Evolutionary conservation across 768 basidiomycete species (phyloP), one percentile per base, ranked within the genome.

Genomic region (Dacryopinax primogenitus): DNA sequence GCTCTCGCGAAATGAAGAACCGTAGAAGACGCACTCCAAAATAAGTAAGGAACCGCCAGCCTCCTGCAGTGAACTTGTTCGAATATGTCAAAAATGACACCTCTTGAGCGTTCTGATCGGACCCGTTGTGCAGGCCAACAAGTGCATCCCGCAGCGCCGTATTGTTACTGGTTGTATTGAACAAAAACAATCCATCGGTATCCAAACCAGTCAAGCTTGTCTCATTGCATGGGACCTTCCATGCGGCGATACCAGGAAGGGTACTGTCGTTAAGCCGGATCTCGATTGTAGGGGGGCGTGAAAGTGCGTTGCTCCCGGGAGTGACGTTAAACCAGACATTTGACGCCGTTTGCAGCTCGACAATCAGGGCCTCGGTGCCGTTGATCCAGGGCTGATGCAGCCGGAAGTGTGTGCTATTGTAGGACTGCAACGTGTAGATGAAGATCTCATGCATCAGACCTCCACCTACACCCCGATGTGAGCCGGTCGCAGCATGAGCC

Each of bases 301-400:
- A 73, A 69, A 1, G 74, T 74, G 2, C 69, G 63, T 77, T 77
- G 32, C 66, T 65, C 15, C 71, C 70, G 3, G 75, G 76, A 1
- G 69, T 73, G 37, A 79, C 74, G 18, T 71, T 73, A 63, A 80
- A 71, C 16, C 71, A 70, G 21, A 76, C 71, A 65, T 78, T 77
- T 12, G 73, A 71, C 9, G 73, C 68, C 35, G 73, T 73, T 66
- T 73, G 73, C 16, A 69, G 67, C 6, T 66, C 65, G 28, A 74
- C 71, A 18, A 72, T 70, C 16, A 74, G 71, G 3, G 72, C 68
- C 0, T 77, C 78, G 18, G 72, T 70, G 2, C 73, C 71, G 69
- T 80, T 80, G 66, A 80, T 78, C 72, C 77, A 78, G 41, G 74
- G 71, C 39, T 77, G 72, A 64, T 78, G 75, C 1, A 80, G 72